These are phyloP conservation scores for Aspergillus vadensis DNA, from an alignment of 2,329 filamentous ascomycete genomes.

Conservation along the genomic window DNA sequence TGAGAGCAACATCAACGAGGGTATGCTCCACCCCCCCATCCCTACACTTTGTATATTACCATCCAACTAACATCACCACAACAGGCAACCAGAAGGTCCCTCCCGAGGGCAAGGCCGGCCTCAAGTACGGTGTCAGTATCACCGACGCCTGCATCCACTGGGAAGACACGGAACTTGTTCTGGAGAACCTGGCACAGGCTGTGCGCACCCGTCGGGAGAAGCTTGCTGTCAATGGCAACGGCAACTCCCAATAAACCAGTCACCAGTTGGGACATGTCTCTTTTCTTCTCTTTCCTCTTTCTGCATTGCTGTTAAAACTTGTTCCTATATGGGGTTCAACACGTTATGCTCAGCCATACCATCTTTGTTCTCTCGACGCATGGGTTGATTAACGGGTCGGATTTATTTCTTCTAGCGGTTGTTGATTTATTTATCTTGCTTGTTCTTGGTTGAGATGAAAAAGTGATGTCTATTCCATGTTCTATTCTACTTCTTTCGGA, in stretches of 20 bases:
- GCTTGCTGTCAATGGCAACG: conserved; percentile 24
- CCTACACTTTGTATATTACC: neutral
- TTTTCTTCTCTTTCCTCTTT: no score
- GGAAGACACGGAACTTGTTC: conserved; percentile 80
- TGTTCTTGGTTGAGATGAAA: no score
- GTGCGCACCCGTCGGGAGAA: conserved; percentile 71
- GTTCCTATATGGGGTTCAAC: no score
- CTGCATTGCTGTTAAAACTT: no score
- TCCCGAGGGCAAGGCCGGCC: conserved; percentile 75
- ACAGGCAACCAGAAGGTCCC: conserved; percentile 83
- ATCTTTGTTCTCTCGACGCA: no score
- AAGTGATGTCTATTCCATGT: no score
- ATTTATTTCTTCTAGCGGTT: no score
- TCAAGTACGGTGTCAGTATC: conserved; percentile 94
- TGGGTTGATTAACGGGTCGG: no score
- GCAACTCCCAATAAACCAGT: neutral
- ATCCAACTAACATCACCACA: conserved; percentile 8
- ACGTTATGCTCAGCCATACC: no score
- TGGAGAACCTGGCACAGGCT: conserved; percentile 76
- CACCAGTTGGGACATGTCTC: no score
- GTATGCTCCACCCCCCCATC: conserved; percentile 48
- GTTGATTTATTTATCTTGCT: no score
- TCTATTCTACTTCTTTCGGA: no score
- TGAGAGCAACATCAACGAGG: conserved; percentile 95
- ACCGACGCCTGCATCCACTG: conserved; percentile 96